Conservation (phyloP, 768 basidiomycete genomes). For the Agrocybe praecox region DNA sequence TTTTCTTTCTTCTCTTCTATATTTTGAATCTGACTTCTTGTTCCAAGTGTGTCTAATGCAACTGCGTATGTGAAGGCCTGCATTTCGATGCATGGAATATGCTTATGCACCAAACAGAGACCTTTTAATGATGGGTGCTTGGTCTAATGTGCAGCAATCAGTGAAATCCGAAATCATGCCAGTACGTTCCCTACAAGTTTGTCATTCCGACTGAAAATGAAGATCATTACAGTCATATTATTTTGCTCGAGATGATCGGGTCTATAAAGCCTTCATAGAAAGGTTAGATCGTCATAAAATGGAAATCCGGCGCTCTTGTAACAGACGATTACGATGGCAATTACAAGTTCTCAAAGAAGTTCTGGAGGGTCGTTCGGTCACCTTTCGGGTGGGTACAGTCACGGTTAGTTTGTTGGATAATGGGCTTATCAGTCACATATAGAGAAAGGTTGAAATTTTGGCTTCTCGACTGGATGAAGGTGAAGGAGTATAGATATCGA, state of each 20-base stretch:
- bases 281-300: constrained; percentile 43
- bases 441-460: constrained; percentile 70
- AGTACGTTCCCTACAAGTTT: constrained; percentile 40
- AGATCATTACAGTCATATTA: constrained; percentile 65
- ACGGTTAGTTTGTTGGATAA: background rate
- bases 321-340: constrained; percentile 71
- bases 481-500: constrained; percentile 42
- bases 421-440: background rate
- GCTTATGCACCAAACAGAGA: constrained; percentile 41
- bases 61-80: constrained; percentile 44
- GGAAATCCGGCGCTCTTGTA: constrained; percentile 49
- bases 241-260: constrained; percentile 92
- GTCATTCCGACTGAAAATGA: background rate
- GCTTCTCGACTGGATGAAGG: constrained; percentile 66
- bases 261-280: constrained; percentile 71
- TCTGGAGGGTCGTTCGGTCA: constrained; percentile 66
- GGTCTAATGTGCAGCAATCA: constrained; percentile 64
- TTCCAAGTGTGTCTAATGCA: constrained; percentile 80
- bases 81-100: background rate
- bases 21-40: background rate
- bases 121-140: constrained; percentile 79
- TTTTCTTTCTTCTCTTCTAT: background rate
- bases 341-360: constrained; percentile 61
- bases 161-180: constrained; percentile 72
- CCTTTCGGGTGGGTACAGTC: constrained; percentile 57